Base-by-base conservation (phyloP, 139 green algal species). In the Micractinium sp. region DNA sequence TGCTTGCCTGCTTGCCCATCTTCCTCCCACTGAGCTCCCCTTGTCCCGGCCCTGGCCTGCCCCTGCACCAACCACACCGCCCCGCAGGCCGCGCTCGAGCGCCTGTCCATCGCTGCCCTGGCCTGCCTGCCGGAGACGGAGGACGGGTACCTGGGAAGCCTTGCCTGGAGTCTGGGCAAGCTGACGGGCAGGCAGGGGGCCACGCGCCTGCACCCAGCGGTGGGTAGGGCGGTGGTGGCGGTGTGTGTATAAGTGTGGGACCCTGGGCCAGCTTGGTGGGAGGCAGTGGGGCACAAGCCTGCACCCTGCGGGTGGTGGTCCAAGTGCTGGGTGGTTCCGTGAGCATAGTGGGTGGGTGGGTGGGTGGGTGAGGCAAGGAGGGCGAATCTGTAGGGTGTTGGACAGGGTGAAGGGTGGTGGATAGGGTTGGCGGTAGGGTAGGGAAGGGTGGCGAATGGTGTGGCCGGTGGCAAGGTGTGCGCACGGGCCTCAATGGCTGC, bases 121-220 rank as follows among this genome's bases (percentile, higher is more conserved):
- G 83, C 83, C 29, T n/a, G 39, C 67, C 67, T 87, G 38, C 71
- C 39, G 0, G 83, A 80, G 29, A 36, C 38, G 13, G 9, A 63
- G 27, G n/a, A 25, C 3, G 16, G 3, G 14, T 29, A 81, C 25
- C 15, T 87, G 83, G 83, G 83, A 19, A 80, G 39, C 83, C 83
- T 87, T 66, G 38, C 33, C 29, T 87, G 83, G 83, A 39, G 36
- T 9, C 67, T 87, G 29, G 83, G 66, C 66, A 87, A 87, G 66
- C 29, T 87, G 14, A 53, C n/a, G 63, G 66, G 33, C 47, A 53
- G 56, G 31, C 35, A 22, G 81, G 56, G 63, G 3, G 81, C n/a
- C 4, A n/a, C 22, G 20, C n/a, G 56, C 60, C n/a, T 86, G 20
- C 81, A 86, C 56, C 18, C 81, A 7, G 31, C 56, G 81, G 81